These are phyloP conservation scores for Amoebophrya sp. DNA, from an alignment of 169 alveolate genomes.

Conservation along the genomic window DNA sequence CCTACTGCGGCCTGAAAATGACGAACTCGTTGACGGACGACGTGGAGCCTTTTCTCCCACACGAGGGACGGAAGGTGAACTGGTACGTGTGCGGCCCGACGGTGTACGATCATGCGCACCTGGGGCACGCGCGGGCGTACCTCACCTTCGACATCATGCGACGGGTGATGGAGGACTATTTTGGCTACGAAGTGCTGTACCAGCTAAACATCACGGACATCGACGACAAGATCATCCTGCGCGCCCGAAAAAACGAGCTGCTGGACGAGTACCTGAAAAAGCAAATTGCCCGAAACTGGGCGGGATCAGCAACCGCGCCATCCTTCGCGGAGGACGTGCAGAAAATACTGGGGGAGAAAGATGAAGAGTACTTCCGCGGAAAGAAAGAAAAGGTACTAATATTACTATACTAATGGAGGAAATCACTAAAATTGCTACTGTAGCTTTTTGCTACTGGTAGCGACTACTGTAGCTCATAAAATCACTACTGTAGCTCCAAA, in stretches of 20 bases:
- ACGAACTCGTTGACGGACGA: background rate
- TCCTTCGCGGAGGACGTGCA: background rate
- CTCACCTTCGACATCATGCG: slow-evolving; percentile 86
- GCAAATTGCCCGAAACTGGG: background rate
- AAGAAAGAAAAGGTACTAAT: too few relatives aligned
- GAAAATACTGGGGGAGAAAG: background rate
- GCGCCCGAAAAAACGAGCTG: slow-evolving; percentile 34
- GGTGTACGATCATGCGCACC: slow-evolving; percentile 94
- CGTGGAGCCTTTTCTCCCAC: background rate
- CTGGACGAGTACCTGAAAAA: background rate
- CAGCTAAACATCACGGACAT: slow-evolving; percentile 95
- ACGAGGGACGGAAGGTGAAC: slow-evolving; percentile 49
- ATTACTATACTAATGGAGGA: too few relatives aligned
- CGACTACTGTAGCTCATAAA: too few relatives aligned
- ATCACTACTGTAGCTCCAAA: too few relatives aligned
- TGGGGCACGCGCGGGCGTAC: slow-evolving; percentile 98
- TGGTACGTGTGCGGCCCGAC: slow-evolving; percentile 91
- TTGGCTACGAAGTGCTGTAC: slow-evolving; percentile 83
- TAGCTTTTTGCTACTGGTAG: too few relatives aligned
- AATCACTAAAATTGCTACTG: too few relatives aligned
- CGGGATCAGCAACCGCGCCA: background rate
- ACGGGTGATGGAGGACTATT: slow-evolving; percentile 80
- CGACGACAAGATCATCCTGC: slow-evolving; percentile 91
- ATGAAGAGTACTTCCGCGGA: background rate
- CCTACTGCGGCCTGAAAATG: background rate